A percentile compares a stretch with the other conserved stretches of the same genome.
Conservation (phyloP, 108 stramenopile species). For the Skeletonema potamos region DNA sequence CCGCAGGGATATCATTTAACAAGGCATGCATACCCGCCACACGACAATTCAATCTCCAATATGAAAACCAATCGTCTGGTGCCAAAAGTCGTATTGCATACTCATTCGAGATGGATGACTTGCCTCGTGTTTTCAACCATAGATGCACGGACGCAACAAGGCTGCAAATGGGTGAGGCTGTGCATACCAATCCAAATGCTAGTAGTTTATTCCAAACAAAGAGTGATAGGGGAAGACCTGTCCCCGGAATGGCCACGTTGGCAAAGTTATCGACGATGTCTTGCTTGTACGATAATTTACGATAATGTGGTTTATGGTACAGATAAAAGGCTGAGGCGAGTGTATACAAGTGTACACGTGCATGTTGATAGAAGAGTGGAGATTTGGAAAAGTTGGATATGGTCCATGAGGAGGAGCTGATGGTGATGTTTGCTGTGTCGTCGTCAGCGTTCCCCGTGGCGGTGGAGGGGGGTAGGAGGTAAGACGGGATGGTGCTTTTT, state of each 20-base stretch:
- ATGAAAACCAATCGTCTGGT: slow-evolving; percentile 96
- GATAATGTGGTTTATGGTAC: slow-evolving; percentile 94
- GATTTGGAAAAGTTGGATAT: slow-evolving; percentile 1
- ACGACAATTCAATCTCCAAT: slow-evolving; percentile 95
- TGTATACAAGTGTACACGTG: slow-evolving; percentile 87
- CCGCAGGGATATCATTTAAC: slow-evolving; percentile 69
- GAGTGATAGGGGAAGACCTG: slow-evolving; percentile 85
- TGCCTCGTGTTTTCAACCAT: slow-evolving; percentile 54
- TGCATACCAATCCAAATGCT: slow-evolving; percentile 63
- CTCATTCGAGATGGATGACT: slow-evolving; percentile 57
- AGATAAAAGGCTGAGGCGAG: slow-evolving; percentile 88
- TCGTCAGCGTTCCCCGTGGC: slow-evolving; percentile 6
- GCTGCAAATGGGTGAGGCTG: slow-evolving; percentile 79
- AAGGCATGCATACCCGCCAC: slow-evolving; percentile 93
- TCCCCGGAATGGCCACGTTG: slow-evolving; percentile 98
- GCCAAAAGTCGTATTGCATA: slow-evolving; percentile 85
- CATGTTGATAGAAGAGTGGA: slow-evolving; percentile 75
- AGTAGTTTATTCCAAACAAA: slow-evolving; percentile 53
- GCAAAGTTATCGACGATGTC: slow-evolving; percentile 92
- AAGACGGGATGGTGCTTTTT: slow-evolving; percentile 43
- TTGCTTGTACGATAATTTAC: slow-evolving; percentile 81
- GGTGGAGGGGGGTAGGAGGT: slow-evolving; percentile 34
- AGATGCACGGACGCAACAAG: slow-evolving; percentile 66
- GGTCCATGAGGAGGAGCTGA: slow-evolving; percentile 8
- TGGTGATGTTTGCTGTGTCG: background rate